A percentile compares a stretch with the other conserved stretches of the same genome.
Evolutionary conservation across 2,329 filamentous ascomycete species (phyloP).

Genomic region (Purpureocillium takamizusanense): DNA sequence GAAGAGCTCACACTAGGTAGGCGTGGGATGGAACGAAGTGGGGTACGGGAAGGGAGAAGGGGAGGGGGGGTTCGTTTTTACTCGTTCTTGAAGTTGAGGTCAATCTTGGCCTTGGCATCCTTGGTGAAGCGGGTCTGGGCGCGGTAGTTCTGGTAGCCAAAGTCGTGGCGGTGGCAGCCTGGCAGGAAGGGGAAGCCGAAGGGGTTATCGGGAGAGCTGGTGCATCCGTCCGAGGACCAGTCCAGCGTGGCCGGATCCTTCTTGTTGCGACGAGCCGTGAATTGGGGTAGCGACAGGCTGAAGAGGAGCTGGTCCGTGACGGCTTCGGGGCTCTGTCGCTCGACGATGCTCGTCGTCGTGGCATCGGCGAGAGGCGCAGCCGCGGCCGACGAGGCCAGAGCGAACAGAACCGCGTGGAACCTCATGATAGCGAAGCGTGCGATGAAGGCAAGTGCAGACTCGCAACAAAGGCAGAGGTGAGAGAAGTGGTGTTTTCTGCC

Average conservation of each 20-base stretch:
- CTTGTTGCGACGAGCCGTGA: conserved; percentile 29
- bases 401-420: conserved; percentile 13
- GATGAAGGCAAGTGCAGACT: neutral
- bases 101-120: conserved; percentile 31
- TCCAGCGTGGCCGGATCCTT: conserved; percentile 27
- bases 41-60: too few species aligned
- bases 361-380: conserved; percentile 12
- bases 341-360: conserved; percentile 4
- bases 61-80: conserved; percentile 15
- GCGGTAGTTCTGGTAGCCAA: conserved; percentile 46
- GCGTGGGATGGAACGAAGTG: too few species aligned
- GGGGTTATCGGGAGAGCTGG: conserved; percentile 31
- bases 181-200: conserved; percentile 32
- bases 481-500: too few species aligned
- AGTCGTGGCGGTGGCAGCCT: conserved; percentile 46
- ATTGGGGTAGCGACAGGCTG: conserved; percentile 28
- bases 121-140: conserved; percentile 36
- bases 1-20: too few species aligned
- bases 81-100: conserved; percentile 40
- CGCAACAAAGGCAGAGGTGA: neutral
- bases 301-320: conserved; percentile 40
- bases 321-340: conserved; percentile 13
- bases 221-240: conserved; percentile 35
- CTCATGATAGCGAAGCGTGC: conserved; percentile 18
- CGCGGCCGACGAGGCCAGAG: conserved; percentile 12